Percentiles rank a stretch among this genome's conserved stretches.
phyloP scores from a whole-genome alignment of 164 flowering plant species.

The Macadamia tetraphylla region DNA sequence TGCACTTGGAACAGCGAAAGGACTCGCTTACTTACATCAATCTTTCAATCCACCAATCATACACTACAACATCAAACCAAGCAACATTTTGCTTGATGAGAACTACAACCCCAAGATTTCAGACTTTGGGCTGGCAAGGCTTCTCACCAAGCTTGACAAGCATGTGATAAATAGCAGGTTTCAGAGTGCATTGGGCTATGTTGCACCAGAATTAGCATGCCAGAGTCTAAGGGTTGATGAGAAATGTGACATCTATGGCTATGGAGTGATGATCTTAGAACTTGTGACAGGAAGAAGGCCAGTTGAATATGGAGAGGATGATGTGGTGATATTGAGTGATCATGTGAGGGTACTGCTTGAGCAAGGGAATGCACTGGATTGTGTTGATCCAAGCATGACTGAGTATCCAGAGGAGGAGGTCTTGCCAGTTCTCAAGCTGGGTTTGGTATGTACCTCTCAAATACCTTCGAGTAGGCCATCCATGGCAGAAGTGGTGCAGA shows the following conservation, averaged over 20 bases:
- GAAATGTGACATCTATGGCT: slow-evolving; percentile 83
- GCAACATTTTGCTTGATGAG: slow-evolving; percentile 83
- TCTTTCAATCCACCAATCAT: slow-evolving; percentile 69
- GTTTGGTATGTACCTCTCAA: slow-evolving; percentile 89
- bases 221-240: slow-evolving; percentile 83
- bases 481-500: slow-evolving; percentile 88
- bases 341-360: slow-evolving; percentile 71
- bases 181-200: slow-evolving; percentile 76
- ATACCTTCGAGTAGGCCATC: slow-evolving; percentile 94
- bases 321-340: slow-evolving; percentile 64
- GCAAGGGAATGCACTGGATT: slow-evolving; percentile 72
- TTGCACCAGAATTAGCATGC: slow-evolving; percentile 92
- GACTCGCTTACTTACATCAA: slow-evolving; percentile 85
- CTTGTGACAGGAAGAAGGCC: slow-evolving; percentile 81
- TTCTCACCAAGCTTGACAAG: slow-evolving; percentile 62
- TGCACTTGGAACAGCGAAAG: slow-evolving; percentile 74
- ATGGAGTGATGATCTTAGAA: slow-evolving; percentile 77
- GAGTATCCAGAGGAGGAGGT: slow-evolving; percentile 85
- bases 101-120: slow-evolving; percentile 62
- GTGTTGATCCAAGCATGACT: slow-evolving; percentile 65
- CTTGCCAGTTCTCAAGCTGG: slow-evolving; percentile 79
- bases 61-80: slow-evolving; percentile 82
- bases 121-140: slow-evolving; percentile 80
- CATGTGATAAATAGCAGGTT: slow-evolving; percentile 58
- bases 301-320: slow-evolving; percentile 92